Conservation (phyloP, 2,329 filamentous ascomycete species). For the Penicillium sp. region DNA sequence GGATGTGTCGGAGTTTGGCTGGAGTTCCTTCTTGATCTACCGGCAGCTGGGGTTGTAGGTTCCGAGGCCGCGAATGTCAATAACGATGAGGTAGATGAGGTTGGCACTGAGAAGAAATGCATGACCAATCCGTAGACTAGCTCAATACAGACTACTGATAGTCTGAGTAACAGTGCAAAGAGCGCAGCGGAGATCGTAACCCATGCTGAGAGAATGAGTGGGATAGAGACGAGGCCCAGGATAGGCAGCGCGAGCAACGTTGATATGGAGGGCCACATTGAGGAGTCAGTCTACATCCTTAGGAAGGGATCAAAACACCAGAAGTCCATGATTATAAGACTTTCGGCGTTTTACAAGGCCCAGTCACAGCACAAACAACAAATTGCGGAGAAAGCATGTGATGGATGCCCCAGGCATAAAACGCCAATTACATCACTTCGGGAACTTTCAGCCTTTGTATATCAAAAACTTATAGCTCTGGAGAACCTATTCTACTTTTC, state of each 20-base stretch:
- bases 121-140: conserved; percentile 58
- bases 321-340: not conserved
- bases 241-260: conserved; percentile 57
- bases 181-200: conserved; percentile 64
- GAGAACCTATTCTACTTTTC: not conserved
- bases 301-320: not conserved
- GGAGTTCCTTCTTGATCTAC: conserved; percentile 26
- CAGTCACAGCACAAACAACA: not conserved
- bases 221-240: conserved; percentile 61
- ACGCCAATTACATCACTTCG: conserved; percentile 8
- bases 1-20: conserved; percentile 18
- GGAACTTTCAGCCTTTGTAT: not conserved
- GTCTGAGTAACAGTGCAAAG: conserved; percentile 59
- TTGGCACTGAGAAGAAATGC: conserved; percentile 49
- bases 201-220: conserved; percentile 61
- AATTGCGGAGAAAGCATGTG: conserved; percentile 13
- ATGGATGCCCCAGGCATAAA: conserved; percentile 12
- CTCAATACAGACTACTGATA: conserved; percentile 63
- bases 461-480: not conserved
- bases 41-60: conserved; percentile 24
- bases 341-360: not conserved
- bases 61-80: conserved; percentile 31
- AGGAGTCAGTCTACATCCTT: conserved; percentile 10
- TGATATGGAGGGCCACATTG: conserved; percentile 31
- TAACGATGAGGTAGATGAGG: conserved; percentile 27